Evolutionary conservation across 148 eudicot species (phyloP).

Genomic region (Fagopyrum homotropicum): DNA sequence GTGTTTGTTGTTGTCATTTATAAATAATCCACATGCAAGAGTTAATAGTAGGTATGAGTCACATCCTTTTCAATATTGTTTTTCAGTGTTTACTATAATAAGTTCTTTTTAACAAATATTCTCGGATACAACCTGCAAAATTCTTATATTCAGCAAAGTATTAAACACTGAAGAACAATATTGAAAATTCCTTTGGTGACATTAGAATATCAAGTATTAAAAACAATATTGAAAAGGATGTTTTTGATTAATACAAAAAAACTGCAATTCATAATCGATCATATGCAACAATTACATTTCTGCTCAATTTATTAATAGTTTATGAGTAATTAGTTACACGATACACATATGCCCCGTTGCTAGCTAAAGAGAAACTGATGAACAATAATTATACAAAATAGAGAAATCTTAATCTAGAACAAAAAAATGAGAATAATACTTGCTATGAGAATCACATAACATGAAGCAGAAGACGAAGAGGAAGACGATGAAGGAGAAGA

Average conservation of each 20-base stretch:
- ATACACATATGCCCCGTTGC: neutral
- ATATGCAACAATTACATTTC: neutral
- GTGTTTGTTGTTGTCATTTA: neutral
- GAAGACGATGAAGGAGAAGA: neutral
- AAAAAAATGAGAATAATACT: neutral
- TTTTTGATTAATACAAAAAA: neutral
- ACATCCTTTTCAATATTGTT: neutral
- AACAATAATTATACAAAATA: neutral
- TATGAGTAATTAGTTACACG: neutral
- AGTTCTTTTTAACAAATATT: neutral
- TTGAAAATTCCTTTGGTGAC: too few species aligned
- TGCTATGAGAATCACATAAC: neutral
- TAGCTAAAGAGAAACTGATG: neutral
- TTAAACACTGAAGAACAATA: too few species aligned
- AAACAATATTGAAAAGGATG: too few species aligned
- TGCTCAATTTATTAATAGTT: neutral
- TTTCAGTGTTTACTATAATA: neutral
- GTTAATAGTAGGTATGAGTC: neutral
- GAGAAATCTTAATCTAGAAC: neutral
- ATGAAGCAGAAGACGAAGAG: neutral
- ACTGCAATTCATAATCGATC: neutral
- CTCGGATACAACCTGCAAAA: neutral
- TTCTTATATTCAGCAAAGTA: neutral
- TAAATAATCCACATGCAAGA: neutral
- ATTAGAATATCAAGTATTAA: neutral